These are phyloP conservation scores for Lepidium campestre DNA, from an alignment of 441 rosid genomes.

Conservation along the genomic window DNA sequence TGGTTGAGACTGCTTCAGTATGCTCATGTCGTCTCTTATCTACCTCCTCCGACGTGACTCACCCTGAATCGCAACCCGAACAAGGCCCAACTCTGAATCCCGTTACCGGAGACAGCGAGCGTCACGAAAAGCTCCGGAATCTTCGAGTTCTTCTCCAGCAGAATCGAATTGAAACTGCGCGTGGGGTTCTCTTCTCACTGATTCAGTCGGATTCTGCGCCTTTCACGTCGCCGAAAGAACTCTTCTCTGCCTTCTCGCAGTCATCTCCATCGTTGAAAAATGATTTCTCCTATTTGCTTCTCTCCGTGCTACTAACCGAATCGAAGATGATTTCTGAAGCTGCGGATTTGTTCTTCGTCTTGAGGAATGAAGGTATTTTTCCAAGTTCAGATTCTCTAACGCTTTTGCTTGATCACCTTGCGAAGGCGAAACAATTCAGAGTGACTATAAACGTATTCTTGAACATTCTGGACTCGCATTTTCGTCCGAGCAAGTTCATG, in stretches of 20 bases:
- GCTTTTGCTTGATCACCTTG: constrained; percentile 40
- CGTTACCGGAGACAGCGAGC: constrained; percentile 23
- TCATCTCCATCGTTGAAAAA: constrained; percentile 40
- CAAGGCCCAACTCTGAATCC: not conserved
- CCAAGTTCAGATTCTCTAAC: constrained; percentile 44
- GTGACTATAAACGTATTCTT: constrained; percentile 41
- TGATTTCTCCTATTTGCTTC: constrained; percentile 37
- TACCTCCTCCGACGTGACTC: not conserved
- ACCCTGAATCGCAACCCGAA: not conserved
- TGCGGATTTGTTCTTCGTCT: constrained; percentile 30
- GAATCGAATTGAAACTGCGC: constrained; percentile 41
- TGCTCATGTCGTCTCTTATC: constrained; percentile 24
- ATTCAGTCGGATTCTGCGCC: constrained; percentile 27
- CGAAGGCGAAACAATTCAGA: constrained; percentile 33
- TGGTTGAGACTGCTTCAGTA: not conserved
- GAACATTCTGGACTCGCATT: constrained; percentile 40
- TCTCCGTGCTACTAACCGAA: constrained; percentile 36
- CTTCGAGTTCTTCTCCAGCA: constrained; percentile 52
- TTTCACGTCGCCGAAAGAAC: constrained; percentile 51
- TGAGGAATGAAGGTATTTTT: constrained; percentile 40
- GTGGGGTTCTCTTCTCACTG: constrained; percentile 35
- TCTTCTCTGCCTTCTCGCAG: constrained; percentile 43
- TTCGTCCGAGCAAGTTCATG: constrained; percentile 44
- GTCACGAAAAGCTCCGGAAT: constrained; percentile 35
- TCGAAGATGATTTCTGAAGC: constrained; percentile 47